A percentile compares a stretch with the other conserved stretches of the same genome.
Conservation (phyloP, 192 early-diverging fungal genomes). For the Coemansia aciculifera region DNA sequence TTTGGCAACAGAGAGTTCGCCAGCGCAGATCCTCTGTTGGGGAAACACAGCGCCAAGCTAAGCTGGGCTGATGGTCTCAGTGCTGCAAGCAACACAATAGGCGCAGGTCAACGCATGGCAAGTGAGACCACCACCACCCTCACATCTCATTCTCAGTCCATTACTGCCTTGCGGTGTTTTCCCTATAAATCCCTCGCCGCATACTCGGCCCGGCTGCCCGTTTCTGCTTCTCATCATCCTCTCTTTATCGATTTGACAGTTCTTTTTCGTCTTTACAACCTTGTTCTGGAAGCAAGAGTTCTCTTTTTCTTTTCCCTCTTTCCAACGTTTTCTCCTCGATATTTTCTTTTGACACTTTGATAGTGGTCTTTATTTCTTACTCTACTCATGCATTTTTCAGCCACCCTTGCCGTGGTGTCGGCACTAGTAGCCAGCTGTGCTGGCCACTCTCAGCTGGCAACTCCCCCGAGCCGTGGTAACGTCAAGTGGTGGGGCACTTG, state of each 20-base stretch:
- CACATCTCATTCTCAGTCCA: neutral
- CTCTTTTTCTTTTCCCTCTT: neutral
- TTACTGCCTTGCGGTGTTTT: slow-evolving; percentile 3
- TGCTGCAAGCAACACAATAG: slow-evolving; percentile 3
- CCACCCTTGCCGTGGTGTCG: slow-evolving; percentile 26
- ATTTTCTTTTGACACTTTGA: slow-evolving; percentile 6
- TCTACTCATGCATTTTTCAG: slow-evolving; percentile 31
- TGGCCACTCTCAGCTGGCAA: slow-evolving; percentile 42
- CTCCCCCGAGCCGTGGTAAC: slow-evolving; percentile 42
- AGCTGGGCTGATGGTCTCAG: slow-evolving; percentile 5
- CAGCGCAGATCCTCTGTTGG: slow-evolving; percentile 17
- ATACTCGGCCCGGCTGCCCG: neutral
- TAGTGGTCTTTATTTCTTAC: neutral
- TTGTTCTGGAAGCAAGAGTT: slow-evolving; percentile 27
- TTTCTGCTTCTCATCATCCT: slow-evolving; percentile 2
- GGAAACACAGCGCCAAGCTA: neutral
- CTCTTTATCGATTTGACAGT: slow-evolving; percentile 9
- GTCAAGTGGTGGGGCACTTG: slow-evolving; percentile 51
- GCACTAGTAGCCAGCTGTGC: slow-evolving; percentile 47
- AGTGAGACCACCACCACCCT: neutral
- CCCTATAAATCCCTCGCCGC: neutral
- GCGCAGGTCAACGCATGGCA: slow-evolving; percentile 1
- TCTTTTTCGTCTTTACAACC: slow-evolving; percentile 11
- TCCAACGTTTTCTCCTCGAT: slow-evolving; percentile 1
- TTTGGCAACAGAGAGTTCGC: neutral